These are phyloP conservation scores for Gentiana macrophylla DNA, from an alignment of 257 asterid species.

Conservation along the genomic window DNA sequence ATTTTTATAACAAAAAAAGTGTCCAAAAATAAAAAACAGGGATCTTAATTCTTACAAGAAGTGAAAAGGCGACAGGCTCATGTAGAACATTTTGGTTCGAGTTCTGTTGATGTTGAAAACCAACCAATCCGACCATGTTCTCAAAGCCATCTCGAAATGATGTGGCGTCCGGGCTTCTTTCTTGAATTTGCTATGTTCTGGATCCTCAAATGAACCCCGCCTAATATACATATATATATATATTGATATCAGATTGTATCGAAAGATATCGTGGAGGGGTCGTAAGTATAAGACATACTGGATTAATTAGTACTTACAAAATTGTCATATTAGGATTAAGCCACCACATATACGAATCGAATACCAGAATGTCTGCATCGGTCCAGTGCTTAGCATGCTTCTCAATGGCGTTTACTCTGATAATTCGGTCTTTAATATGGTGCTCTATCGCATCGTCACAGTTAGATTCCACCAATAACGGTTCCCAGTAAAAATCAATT, in stretches of 20 bases:
- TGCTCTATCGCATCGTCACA: constrained; percentile 31
- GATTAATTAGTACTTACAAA: constrained; percentile 18
- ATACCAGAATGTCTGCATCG: constrained; percentile 37
- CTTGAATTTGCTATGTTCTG: constrained; percentile 20
- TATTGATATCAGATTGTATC: too few relatives aligned
- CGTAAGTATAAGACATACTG: too few relatives aligned
- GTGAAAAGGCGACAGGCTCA: constrained; percentile 39
- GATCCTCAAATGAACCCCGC: constrained; percentile 41
- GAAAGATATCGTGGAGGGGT: too few relatives aligned
- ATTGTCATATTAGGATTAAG: constrained; percentile 23
- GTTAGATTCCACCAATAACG: constrained; percentile 40
- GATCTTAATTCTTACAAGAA: constrained; percentile 9
- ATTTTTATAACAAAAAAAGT: background rate
- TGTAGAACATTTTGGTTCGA: constrained; percentile 36
- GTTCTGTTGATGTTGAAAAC: constrained; percentile 27
- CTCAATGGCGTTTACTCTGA: constrained; percentile 32
- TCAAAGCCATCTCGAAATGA: constrained; percentile 33
- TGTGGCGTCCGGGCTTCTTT: constrained; percentile 19
- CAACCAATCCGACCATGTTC: constrained; percentile 53
- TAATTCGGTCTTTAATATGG: constrained; percentile 16
- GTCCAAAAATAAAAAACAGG: background rate
- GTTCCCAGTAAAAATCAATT: constrained; percentile 41
- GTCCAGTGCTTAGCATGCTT: constrained; percentile 42
- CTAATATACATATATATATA: constrained; percentile 5
- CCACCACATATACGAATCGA: constrained; percentile 46